Conservation (phyloP, 2,329 filamentous ascomycete species). For the Alternaria angustiovoidea region DNA sequence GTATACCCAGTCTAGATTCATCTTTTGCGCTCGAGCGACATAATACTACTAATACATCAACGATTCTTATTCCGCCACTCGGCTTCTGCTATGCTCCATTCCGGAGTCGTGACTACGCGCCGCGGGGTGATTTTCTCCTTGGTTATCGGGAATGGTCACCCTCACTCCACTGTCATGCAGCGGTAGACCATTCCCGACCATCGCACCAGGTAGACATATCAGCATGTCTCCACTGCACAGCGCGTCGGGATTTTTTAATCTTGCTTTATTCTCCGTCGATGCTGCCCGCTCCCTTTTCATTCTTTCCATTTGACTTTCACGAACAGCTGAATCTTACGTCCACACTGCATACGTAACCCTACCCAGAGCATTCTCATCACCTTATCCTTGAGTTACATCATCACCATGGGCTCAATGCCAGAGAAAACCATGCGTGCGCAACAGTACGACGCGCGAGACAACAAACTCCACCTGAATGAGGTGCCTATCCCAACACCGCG, state of each 20-base stretch:
- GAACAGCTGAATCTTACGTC: not conserved
- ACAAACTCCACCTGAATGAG: slow-evolving; percentile 54
- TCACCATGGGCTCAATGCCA: slow-evolving; percentile 25
- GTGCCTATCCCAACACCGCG: slow-evolving; percentile 55
- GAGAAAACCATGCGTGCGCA: slow-evolving; percentile 39
- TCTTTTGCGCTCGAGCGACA: slow-evolving; percentile 1
- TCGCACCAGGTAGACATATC: slow-evolving; percentile 6
- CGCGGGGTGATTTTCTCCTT: slow-evolving; percentile 7
- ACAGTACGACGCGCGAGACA: slow-evolving; percentile 46
- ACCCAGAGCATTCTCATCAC: not conserved
- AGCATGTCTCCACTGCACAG: slow-evolving; percentile 5
- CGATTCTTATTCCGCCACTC: not conserved
- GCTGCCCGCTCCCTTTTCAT: not conserved
- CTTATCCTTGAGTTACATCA: not conserved
- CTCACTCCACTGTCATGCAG: slow-evolving; percentile 9
- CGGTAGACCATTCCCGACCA: slow-evolving; percentile 21
- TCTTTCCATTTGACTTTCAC: not conserved
- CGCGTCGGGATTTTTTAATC: slow-evolving; percentile 3
- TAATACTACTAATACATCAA: slow-evolving; percentile 12
- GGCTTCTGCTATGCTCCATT: not conserved
- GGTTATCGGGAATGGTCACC: slow-evolving; percentile 21
- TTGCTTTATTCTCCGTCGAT: not conserved
- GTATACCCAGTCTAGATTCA: slow-evolving; percentile 11
- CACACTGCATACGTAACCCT: not conserved
- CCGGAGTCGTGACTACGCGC: not conserved